Evolutionary conservation across 305 asterid species (phyloP).

Genomic region (Solanum hybrid): DNA sequence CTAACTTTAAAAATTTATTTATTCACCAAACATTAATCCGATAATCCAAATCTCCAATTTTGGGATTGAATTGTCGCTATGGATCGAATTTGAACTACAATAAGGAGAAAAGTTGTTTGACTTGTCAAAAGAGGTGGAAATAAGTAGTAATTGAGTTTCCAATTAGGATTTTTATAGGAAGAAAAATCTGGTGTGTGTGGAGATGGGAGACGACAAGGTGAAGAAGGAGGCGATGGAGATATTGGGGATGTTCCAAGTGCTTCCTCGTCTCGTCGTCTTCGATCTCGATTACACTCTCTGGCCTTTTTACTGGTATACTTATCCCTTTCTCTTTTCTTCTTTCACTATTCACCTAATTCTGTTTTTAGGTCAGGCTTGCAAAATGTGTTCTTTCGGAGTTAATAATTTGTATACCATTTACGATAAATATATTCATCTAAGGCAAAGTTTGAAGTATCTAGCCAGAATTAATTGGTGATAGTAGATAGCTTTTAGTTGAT

Average conservation of each 20-base stretch:
- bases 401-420: neutral
- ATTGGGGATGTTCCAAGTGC: slow-evolving; percentile 39
- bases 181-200: neutral
- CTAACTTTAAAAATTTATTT: neutral
- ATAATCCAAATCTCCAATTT: neutral
- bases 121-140: neutral
- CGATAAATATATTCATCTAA: neutral
- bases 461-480: neutral
- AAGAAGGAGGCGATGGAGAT: slow-evolving; percentile 29
- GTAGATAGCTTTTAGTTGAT: neutral
- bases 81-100: too few relatives aligned
- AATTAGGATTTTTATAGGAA: neutral
- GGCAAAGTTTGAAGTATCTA: neutral
- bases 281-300: slow-evolving; percentile 40
- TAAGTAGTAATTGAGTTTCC: neutral
- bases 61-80: neutral
- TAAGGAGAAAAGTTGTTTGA: neutral
- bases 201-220: slow-evolving; percentile 36
- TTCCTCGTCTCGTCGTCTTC: slow-evolving; percentile 49
- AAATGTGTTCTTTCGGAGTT: neutral
- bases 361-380: neutral
- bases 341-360: neutral
- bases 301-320: neutral
- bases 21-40: neutral
- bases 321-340: neutral